Percentiles rank a stretch among this genome's conserved stretches.
Conservation (phyloP, 257 asterid species). For the Petunia secreta region DNA sequence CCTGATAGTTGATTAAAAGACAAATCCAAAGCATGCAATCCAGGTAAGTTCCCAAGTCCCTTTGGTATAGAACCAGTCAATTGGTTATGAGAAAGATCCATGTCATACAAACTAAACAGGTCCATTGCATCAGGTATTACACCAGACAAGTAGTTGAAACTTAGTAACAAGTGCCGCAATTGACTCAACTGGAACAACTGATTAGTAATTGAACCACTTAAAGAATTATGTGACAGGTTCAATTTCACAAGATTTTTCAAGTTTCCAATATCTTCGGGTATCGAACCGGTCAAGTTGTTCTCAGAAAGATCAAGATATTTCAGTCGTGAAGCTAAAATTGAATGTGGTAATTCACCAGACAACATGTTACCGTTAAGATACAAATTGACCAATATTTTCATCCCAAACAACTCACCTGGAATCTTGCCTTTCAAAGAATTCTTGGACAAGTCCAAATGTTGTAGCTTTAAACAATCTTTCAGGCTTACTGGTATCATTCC, state of each 20-base stretch:
- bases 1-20: conserved; percentile 41
- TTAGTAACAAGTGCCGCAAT: conserved; percentile 25
- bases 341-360: conserved; percentile 34
- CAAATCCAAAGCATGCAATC: conserved; percentile 40
- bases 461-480: background rate
- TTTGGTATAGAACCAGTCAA: conserved; percentile 38
- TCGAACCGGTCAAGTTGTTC: conserved; percentile 37
- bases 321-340: background rate
- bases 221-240: conserved; percentile 38
- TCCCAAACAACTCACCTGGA: conserved; percentile 39
- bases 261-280: conserved; percentile 38
- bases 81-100: conserved; percentile 39
- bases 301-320: conserved; percentile 31
- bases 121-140: conserved; percentile 36
- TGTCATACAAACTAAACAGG: background rate
- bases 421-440: conserved; percentile 12
- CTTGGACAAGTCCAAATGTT: conserved; percentile 32
- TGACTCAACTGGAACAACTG: conserved; percentile 32
- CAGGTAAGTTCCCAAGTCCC: background rate
- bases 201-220: conserved; percentile 36
- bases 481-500: conserved; percentile 30
- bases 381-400: conserved; percentile 19
- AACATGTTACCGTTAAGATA: conserved; percentile 33
- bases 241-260: conserved; percentile 27
- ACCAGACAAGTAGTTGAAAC: conserved; percentile 36